A percentile compares a stretch with the other conserved stretches of the same genome.
Evolutionary conservation across 2,329 filamentous ascomycete genomes (phyloP).

Genomic region (Ceratocystis variospora): DNA sequence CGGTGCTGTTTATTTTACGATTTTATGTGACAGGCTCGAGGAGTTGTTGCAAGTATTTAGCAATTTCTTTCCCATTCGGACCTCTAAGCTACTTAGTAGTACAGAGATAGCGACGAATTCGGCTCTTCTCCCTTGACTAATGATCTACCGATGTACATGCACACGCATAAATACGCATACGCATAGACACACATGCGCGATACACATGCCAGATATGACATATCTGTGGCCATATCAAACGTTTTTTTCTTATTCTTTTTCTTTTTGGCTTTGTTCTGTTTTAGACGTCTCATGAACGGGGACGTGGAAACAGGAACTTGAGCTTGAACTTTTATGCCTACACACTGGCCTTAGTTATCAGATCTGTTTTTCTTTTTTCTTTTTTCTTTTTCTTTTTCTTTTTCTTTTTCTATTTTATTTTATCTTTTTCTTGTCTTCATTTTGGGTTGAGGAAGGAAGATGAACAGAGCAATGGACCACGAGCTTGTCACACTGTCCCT

Average conservation of each 20-base stretch:
- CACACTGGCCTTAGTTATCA: background rate
- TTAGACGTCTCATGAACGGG: background rate
- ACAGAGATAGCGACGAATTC: background rate
- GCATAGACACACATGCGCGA: background rate
- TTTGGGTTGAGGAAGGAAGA: background rate
- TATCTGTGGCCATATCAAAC: background rate
- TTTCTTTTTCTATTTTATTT: background rate
- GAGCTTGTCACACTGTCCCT: background rate
- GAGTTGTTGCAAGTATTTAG: background rate
- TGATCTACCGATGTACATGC: background rate
- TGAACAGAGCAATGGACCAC: background rate
- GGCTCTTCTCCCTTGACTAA: background rate
- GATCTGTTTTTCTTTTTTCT: background rate
- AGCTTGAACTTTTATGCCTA: background rate
- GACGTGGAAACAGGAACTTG: background rate
- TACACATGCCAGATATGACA: background rate
- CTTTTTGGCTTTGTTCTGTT: background rate
- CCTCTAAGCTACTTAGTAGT: background rate
- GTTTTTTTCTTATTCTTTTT: background rate
- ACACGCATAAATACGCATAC: conserved; percentile 3
- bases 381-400: background rate
- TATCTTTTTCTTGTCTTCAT: background rate
- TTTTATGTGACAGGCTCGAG: conserved; percentile 5
- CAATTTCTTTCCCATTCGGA: background rate
- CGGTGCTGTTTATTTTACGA: background rate